A percentile compares a stretch with the other conserved stretches of the same genome.
These are phyloP conservation scores for Gossypium ekmanianum DNA, from an alignment of 345 rosid species.

Conservation along the genomic window DNA sequence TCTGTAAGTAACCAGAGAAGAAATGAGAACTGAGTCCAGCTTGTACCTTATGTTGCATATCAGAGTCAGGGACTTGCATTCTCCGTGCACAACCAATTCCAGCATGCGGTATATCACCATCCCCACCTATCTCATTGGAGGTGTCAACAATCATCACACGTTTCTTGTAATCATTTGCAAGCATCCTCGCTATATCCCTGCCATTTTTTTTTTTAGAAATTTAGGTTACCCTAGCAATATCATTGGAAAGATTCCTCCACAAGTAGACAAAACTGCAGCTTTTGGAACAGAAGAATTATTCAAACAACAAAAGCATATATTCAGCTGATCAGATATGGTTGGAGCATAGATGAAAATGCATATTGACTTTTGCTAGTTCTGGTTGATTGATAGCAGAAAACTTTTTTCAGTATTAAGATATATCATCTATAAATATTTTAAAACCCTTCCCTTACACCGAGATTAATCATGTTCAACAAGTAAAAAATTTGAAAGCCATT, in stretches of 20 bases:
- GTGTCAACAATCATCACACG: slow-evolving; percentile 95
- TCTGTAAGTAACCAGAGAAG: slow-evolving; percentile 10
- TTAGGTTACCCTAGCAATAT: neutral
- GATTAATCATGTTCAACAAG: neutral
- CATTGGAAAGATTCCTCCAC: slow-evolving; percentile 9
- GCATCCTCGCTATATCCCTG: slow-evolving; percentile 91
- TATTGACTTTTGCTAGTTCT: neutral
- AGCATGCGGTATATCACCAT: slow-evolving; percentile 94
- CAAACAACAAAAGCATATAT: neutral
- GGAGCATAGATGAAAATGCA: neutral
- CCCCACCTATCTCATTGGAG: slow-evolving; percentile 95
- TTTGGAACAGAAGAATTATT: slow-evolving; percentile 1
- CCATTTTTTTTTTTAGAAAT: slow-evolving; percentile 9
- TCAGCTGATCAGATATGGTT: too few species aligned
- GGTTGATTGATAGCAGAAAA: neutral
- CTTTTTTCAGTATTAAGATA: neutral
- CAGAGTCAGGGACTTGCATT: slow-evolving; percentile 90
- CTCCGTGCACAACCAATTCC: slow-evolving; percentile 91
- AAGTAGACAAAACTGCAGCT: neutral
- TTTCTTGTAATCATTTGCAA: slow-evolving; percentile 79
- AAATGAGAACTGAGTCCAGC: slow-evolving; percentile 7
- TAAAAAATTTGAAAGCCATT: slow-evolving; percentile 4
- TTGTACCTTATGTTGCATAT: slow-evolving; percentile 80
- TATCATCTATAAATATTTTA: neutral
- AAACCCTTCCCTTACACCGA: too few species aligned